Evolutionary conservation across 192 early-diverging fungal species (phyloP).

Genomic region (Coemansia sp.): DNA sequence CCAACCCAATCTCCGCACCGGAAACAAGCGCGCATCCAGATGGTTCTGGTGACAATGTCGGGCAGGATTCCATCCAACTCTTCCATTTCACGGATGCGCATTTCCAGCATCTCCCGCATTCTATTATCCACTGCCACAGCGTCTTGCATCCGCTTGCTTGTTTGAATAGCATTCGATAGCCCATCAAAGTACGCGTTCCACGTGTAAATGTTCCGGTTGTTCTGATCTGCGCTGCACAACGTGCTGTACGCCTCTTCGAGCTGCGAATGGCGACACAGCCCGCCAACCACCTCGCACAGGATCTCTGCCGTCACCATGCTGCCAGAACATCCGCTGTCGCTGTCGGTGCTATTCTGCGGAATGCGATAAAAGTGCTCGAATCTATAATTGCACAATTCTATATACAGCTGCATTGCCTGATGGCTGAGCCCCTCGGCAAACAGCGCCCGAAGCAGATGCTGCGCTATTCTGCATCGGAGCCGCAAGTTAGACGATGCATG

Average conservation of each 20-base stretch:
- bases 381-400: neutral
- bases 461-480: slow-evolving; percentile 19
- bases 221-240: neutral
- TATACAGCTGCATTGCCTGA: slow-evolving; percentile 22
- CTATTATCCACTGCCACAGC: neutral
- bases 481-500: neutral
- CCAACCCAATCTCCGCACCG: slow-evolving; percentile 21
- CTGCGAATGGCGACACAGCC: slow-evolving; percentile 25
- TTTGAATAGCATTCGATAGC: slow-evolving; percentile 9
- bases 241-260: slow-evolving; percentile 17
- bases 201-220: slow-evolving; percentile 11
- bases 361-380: neutral
- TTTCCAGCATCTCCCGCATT: slow-evolving; percentile 3
- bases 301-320: slow-evolving; percentile 20
- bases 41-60: slow-evolving; percentile 29
- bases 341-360: neutral
- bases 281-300: slow-evolving; percentile 35
- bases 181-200: slow-evolving; percentile 52
- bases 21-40: slow-evolving; percentile 52
- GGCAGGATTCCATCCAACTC: slow-evolving; percentile 11
- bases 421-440: slow-evolving; percentile 22
- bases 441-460: slow-evolving; percentile 31
- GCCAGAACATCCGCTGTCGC: neutral
- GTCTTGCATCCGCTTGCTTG: neutral
- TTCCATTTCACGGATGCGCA: slow-evolving; percentile 24